Conservation (phyloP, 2,329 filamentous ascomycete species). For the Phialophora tarda region DNA sequence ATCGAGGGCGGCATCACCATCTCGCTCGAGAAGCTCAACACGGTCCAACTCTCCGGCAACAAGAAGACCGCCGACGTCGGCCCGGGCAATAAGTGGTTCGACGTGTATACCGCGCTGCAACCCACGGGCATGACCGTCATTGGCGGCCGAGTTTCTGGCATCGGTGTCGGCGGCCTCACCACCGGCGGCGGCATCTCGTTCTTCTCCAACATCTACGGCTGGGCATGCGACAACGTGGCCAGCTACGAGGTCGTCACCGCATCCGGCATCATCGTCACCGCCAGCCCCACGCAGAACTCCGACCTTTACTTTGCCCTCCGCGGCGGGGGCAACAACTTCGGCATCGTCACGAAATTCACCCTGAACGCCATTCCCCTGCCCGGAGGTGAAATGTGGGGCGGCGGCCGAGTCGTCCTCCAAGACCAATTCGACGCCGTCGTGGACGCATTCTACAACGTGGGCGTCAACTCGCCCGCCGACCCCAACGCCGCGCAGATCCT, state of each 20-base stretch:
- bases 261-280: slow-evolving; percentile 43
- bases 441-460: slow-evolving; percentile 45
- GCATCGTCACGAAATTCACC: slow-evolving; percentile 49
- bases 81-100: slow-evolving; percentile 46
- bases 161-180: slow-evolving; percentile 41
- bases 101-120: slow-evolving; percentile 45
- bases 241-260: slow-evolving; percentile 38
- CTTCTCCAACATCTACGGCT: slow-evolving; percentile 35
- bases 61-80: slow-evolving; percentile 43
- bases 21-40: slow-evolving; percentile 43
- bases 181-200: slow-evolving; percentile 34
- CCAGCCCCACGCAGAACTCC: slow-evolving; percentile 41
- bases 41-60: slow-evolving; percentile 41
- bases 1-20: slow-evolving; percentile 51
- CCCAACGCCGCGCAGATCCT: slow-evolving; percentile 46
- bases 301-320: slow-evolving; percentile 52
- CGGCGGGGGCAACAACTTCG: slow-evolving; percentile 50
- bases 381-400: slow-evolving; percentile 35
- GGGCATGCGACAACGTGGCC: slow-evolving; percentile 39
- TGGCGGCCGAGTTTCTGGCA: slow-evolving; percentile 44
- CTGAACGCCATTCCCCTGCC: slow-evolving; percentile 42
- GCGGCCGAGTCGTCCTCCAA: slow-evolving; percentile 14
- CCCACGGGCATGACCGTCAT: slow-evolving; percentile 43
- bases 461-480: slow-evolving; percentile 43
- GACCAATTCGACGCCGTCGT: slow-evolving; percentile 43